Evolutionary conservation across 2,329 filamentous ascomycete species (phyloP).

Genomic region (Colletotrichum incanum): DNA sequence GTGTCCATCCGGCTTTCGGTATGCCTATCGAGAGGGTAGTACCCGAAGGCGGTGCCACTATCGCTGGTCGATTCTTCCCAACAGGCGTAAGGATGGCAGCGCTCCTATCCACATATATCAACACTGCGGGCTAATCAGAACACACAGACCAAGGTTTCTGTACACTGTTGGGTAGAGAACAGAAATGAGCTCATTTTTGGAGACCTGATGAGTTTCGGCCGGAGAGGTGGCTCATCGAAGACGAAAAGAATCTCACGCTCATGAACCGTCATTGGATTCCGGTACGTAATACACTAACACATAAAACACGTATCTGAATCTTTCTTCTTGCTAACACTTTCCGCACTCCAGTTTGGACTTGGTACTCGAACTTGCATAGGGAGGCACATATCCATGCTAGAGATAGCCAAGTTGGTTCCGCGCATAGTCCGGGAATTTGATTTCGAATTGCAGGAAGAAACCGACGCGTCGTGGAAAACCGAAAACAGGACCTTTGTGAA

Average conservation of each 20-base stretch:
- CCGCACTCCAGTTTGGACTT: conserved; percentile 58
- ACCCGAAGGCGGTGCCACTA: conserved; percentile 58
- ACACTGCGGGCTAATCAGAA: neutral
- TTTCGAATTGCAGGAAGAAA: conserved; percentile 46
- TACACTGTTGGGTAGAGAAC: neutral
- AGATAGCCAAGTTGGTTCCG: conserved; percentile 61
- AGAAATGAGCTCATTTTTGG: conserved; percentile 54
- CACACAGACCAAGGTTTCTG: neutral
- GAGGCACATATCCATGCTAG: conserved; percentile 54
- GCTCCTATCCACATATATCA: neutral
- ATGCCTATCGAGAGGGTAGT: conserved; percentile 65
- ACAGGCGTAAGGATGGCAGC: conserved; percentile 45
- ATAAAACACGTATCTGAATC: neutral
- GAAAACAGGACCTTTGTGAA: neutral
- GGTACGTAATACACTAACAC: neutral
- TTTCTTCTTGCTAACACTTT: neutral
- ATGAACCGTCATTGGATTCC: conserved; percentile 40
- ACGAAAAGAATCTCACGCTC: conserved; percentile 33
- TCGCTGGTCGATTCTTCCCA: conserved; percentile 54
- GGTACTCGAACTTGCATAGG: conserved; percentile 67
- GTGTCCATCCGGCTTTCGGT: conserved; percentile 64
- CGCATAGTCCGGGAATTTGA: conserved; percentile 54
- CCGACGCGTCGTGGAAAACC: neutral
- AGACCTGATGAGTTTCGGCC: conserved; percentile 57
- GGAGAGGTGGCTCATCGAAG: conserved; percentile 52